These are phyloP conservation scores for Trichopus zeylanicus DNA, from an alignment of 116 monocot species.

Conservation along the genomic window DNA sequence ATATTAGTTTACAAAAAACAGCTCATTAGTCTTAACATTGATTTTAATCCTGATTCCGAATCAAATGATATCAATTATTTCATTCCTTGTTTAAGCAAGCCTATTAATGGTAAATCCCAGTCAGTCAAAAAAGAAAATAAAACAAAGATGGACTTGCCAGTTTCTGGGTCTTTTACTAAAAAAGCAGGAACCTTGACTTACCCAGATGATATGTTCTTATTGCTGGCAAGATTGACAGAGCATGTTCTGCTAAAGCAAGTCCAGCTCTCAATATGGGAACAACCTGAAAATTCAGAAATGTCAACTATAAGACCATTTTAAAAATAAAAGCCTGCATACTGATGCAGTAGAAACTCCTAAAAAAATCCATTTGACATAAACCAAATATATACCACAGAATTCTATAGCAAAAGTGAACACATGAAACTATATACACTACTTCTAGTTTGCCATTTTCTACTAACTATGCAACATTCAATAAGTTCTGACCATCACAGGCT, in stretches of 20 bases:
- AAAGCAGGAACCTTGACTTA: slow-evolving; percentile 14
- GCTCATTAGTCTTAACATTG: no score
- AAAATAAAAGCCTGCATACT: background rate
- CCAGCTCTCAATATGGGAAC: slow-evolving; percentile 97
- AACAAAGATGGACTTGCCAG: no score
- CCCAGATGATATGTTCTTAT: slow-evolving; percentile 93
- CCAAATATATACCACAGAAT: background rate
- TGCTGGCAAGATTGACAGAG: slow-evolving; percentile 75
- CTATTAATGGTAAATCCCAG: no score
- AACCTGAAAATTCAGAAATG: slow-evolving; percentile 41
- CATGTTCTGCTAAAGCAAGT: slow-evolving; percentile 86
- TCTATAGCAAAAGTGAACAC: no score
- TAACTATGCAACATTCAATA: background rate
- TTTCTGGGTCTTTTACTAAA: background rate
- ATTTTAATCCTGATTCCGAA: no score
- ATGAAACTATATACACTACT: no score
- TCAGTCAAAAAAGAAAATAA: no score
- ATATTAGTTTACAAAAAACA: no score
- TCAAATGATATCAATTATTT: no score
- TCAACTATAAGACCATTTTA: background rate
- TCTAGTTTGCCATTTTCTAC: no score
- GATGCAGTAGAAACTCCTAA: background rate
- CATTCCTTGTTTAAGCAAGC: no score
- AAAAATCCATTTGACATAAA: background rate
- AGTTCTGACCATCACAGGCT: slow-evolving; percentile 69